phyloP scores from a whole-genome alignment of 495 filamentous ascomycete species.

The Annulohypoxylon nitens region DNA sequence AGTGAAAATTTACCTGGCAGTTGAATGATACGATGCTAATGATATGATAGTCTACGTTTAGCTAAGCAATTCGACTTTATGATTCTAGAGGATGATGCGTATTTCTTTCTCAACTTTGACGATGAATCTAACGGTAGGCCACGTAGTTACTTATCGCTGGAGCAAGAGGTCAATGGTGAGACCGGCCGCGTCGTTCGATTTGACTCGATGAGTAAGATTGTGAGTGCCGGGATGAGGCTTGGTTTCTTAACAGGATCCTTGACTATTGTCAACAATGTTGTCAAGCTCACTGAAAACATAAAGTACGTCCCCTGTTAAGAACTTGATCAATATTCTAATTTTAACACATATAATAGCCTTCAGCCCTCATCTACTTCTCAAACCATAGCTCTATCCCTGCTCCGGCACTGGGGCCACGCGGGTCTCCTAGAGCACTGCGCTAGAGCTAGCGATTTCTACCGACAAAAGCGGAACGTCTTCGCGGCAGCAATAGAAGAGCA shows the following conservation, averaged over 20 bases:
- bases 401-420: slow-evolving; percentile 16
- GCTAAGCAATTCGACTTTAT: slow-evolving; percentile 21
- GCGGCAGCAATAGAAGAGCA: slow-evolving; percentile 8
- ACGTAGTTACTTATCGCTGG: slow-evolving; percentile 17
- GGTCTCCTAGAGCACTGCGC: slow-evolving; percentile 21
- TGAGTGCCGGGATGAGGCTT: slow-evolving; percentile 20
- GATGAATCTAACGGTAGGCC: not conserved
- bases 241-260: slow-evolving; percentile 15
- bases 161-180: slow-evolving; percentile 18
- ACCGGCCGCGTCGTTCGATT: slow-evolving; percentile 17
- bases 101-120: slow-evolving; percentile 29
- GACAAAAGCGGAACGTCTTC: slow-evolving; percentile 13
- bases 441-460: slow-evolving; percentile 16
- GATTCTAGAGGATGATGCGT: slow-evolving; percentile 25
- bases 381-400: slow-evolving; percentile 11
- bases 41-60: slow-evolving; percentile 8
- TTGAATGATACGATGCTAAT: not conserved
- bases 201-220: slow-evolving; percentile 20
- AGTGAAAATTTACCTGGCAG: not conserved
- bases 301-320: not conserved
- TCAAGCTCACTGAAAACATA: slow-evolving; percentile 23
- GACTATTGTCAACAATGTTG: slow-evolving; percentile 15
- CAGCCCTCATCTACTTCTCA: slow-evolving; percentile 24
- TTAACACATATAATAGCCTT: slow-evolving; percentile 4
- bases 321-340: not conserved